phyloP scores from a whole-genome alignment of 1,284 basidiomycete genomes.

The Cryptococcus sp. region DNA sequence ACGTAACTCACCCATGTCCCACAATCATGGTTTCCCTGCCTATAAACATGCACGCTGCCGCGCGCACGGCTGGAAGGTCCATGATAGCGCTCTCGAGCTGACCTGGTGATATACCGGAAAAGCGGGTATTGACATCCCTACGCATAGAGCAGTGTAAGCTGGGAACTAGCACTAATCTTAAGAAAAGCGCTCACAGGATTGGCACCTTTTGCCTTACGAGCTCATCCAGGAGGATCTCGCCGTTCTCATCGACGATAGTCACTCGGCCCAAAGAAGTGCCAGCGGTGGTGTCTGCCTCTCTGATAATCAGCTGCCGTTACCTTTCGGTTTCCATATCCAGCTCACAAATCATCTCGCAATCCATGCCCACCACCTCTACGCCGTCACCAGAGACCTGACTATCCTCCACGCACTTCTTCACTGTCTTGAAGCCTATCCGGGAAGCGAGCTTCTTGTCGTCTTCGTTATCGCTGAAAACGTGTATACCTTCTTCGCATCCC shows the following conservation, averaged over 20 bases:
- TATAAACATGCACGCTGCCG: constrained; percentile 68
- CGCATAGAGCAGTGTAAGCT: constrained; percentile 4
- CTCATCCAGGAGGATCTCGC: constrained; percentile 75
- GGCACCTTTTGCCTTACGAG: constrained; percentile 74
- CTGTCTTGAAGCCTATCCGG: constrained; percentile 68
- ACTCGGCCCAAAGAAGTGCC: constrained; percentile 84
- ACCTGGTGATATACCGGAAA: constrained; percentile 76
- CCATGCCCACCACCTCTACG: constrained; percentile 75
- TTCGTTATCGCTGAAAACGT: constrained; percentile 52
- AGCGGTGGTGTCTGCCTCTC: constrained; percentile 66
- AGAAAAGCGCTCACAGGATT: constrained; percentile 63
- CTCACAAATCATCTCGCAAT: constrained; percentile 82
- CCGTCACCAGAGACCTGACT: constrained; percentile 5
- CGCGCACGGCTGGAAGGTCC: constrained; percentile 66
- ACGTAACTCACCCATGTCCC: constrained; percentile 57
- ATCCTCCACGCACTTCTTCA: constrained; percentile 46
- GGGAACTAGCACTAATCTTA: not conserved
- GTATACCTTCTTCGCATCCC: constrained; percentile 36
- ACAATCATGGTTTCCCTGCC: constrained; percentile 76
- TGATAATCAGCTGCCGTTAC: not conserved
- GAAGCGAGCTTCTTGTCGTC: constrained; percentile 68
- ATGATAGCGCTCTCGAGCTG: constrained; percentile 63
- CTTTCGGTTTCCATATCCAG: not conserved
- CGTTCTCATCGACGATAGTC: constrained; percentile 76
- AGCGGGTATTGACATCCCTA: constrained; percentile 83